Evolutionary conservation across 2,329 filamentous ascomycete genomes (phyloP), one percentile per base, ranked within the genome.

Genomic region (Fusarium penzigii): DNA sequence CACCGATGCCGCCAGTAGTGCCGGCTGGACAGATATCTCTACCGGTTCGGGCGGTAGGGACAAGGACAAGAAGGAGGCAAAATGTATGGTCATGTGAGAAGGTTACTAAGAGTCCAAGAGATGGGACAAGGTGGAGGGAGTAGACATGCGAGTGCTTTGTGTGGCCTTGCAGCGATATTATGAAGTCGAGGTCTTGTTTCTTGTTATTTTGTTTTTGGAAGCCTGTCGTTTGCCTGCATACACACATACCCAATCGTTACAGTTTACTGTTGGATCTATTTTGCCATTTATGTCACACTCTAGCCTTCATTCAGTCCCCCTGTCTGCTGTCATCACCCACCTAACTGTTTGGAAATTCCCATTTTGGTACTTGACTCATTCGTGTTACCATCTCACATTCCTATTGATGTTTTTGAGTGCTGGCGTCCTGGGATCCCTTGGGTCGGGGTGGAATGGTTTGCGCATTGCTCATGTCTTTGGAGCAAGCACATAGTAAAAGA

Each of bases 1-100:
- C 58, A 64, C 40, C 42, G 78, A 81, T 52, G 70, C 65, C 9
- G 70, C 67, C 38, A 80, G 76, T 61, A 75, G 69, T 56, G 72
- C 73, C 9, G 78, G 73, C 16, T 84, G 81, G 81, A 84, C 80
- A 2, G 80, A 85, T 57, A 70, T 80, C 12, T 71, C 75, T 1
- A 68, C 65, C 20, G 61, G 51, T 44, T 66, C 62, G 16, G 57
- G 56, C 9, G 58, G 63, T 11, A 66, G 64, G 39, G 65, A 69
- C 25, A 72, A 75, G 39, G 75, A 72, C 10, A 36, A 36, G 53
- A 81, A 78, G 64, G 72, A 76, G 14, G 78, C 71, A 64, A 83
- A 78, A 61, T 84, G 81, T 60, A 56, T 70, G 17, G 68, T 84
- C 44, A 84, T 84, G 81, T 84, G 66, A 74, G 40, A 25, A 46